Percentiles rank a stretch among this genome's conserved stretches.
Evolutionary conservation across 2,329 filamentous ascomycete species (phyloP).

Genomic region (Pseudogymnoascus sp.): DNA sequence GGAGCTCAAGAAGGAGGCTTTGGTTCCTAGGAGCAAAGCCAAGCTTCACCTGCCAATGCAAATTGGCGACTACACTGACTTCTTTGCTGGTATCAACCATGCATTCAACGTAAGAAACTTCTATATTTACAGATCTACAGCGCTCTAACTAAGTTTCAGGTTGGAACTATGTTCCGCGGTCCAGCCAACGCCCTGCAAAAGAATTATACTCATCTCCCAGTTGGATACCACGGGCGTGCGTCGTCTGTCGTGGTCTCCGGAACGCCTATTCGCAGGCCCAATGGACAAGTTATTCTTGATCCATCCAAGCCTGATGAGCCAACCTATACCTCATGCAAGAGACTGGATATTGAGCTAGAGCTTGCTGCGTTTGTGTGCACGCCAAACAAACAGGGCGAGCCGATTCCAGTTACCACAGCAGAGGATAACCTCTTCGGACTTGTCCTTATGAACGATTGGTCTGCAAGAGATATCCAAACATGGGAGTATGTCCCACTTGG

Average conservation of each 20-base stretch:
- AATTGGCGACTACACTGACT: conserved; percentile 80
- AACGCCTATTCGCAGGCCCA: conserved; percentile 63
- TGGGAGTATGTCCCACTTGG: conserved; percentile 82
- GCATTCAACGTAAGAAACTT: conserved; percentile 46
- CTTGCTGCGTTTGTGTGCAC: conserved; percentile 66
- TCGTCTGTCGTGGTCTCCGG: conserved; percentile 69
- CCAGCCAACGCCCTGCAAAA: conserved; percentile 65
- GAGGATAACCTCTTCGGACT: conserved; percentile 69
- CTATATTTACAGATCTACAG: conserved; percentile 9
- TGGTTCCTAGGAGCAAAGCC: conserved; percentile 52
- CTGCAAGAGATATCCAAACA: conserved; percentile 69
- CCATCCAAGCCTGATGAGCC: conserved; percentile 55
- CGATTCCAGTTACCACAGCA: conserved; percentile 55
- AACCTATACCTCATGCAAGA: conserved; percentile 53
- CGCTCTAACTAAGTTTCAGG: conserved; percentile 19
- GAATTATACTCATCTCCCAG: conserved; percentile 74
- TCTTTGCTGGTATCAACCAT: conserved; percentile 74
- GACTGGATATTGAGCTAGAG: conserved; percentile 74
- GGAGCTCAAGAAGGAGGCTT: conserved; percentile 44
- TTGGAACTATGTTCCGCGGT: conserved; percentile 65
- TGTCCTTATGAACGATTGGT: conserved; percentile 84
- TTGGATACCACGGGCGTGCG: conserved; percentile 73
- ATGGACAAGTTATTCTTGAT: conserved; percentile 64
- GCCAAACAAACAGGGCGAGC: conserved; percentile 55
- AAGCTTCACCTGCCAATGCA: conserved; percentile 65